Evolutionary conservation across 2,329 filamentous ascomycete genomes (phyloP).

Genomic region (Cercospora janseana): DNA sequence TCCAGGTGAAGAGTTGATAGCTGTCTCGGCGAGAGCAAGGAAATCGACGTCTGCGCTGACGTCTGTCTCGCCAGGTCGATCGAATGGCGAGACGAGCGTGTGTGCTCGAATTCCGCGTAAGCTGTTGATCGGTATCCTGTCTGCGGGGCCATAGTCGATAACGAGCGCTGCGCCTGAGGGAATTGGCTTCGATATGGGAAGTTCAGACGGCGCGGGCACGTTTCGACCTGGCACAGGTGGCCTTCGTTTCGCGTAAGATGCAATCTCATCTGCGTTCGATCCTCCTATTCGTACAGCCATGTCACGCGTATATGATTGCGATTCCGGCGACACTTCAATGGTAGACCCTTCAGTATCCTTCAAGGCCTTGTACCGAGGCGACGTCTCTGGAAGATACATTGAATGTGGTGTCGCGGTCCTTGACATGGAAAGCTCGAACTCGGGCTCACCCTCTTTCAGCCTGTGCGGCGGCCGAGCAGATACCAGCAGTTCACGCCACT

Average conservation of each 20-base stretch:
- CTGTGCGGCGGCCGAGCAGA: slow-evolving; percentile 56
- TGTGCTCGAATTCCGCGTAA: slow-evolving; percentile 84
- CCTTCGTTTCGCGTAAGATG: slow-evolving; percentile 21
- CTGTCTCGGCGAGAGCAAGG: slow-evolving; percentile 76
- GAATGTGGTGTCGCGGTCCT: slow-evolving; percentile 76
- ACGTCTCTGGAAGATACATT: slow-evolving; percentile 78
- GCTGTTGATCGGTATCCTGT: slow-evolving; percentile 80
- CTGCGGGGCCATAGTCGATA: slow-evolving; percentile 84
- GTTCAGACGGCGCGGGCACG: slow-evolving; percentile 31
- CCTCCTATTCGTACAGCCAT: slow-evolving; percentile 85
- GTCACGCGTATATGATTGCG: slow-evolving; percentile 72
- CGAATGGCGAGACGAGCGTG: slow-evolving; percentile 73
- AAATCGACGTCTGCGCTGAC: slow-evolving; percentile 95
- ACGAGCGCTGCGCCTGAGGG: slow-evolving; percentile 88
- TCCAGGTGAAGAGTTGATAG: slow-evolving; percentile 68
- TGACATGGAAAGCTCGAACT: slow-evolving; percentile 84
- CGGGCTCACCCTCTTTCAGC: slow-evolving; percentile 57
- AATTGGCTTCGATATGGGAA: slow-evolving; percentile 51
- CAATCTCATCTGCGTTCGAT: slow-evolving; percentile 34
- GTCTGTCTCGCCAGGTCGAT: slow-evolving; percentile 77
- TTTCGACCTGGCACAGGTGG: slow-evolving; percentile 26
- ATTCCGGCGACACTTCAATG: slow-evolving; percentile 89
- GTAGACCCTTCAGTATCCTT: slow-evolving; percentile 66
- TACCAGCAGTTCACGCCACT: slow-evolving; percentile 83
- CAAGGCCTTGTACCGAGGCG: slow-evolving; percentile 73